Conservation (phyloP, 352 stramenopile species). For the Phytophthora pluvialis region DNA sequence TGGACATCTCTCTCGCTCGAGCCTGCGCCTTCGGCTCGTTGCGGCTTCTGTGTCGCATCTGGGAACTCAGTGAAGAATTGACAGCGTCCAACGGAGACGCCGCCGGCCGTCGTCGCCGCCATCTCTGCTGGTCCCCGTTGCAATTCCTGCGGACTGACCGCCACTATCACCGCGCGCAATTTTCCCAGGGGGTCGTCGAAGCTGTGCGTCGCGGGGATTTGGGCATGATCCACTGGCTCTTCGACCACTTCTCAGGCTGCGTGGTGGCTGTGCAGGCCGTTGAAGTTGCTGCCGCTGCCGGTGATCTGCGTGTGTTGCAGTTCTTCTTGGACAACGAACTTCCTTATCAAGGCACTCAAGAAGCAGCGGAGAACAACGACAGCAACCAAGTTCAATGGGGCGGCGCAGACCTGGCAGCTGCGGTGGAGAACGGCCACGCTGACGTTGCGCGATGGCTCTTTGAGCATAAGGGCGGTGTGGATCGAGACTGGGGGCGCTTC, state of each 20-base stretch:
- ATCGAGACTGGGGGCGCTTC: constrained; percentile 35
- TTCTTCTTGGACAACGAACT: constrained; percentile 25
- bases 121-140: constrained; percentile 20
- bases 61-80: constrained; percentile 23
- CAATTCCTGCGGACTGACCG: constrained; percentile 22
- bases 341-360: constrained; percentile 3
- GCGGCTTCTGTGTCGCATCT: constrained; percentile 27
- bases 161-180: constrained; percentile 30
- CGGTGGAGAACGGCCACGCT: constrained; percentile 28
- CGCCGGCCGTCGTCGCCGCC: neutral
- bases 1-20: constrained; percentile 19
- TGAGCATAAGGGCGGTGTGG: constrained; percentile 25
- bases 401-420: constrained; percentile 31
- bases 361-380: constrained; percentile 1
- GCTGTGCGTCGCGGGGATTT: constrained; percentile 25
- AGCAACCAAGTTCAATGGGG: constrained; percentile 35
- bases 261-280: constrained; percentile 22
- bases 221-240: constrained; percentile 30
- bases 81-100: neutral
- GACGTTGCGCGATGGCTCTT: constrained; percentile 34
- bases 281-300: constrained; percentile 28
- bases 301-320: constrained; percentile 16
- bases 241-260: constrained; percentile 29
- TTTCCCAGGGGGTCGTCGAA: constrained; percentile 28
- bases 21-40: constrained; percentile 27